phyloP scores from a whole-genome alignment of 306 rosid species.

The Quillaja saponaria region DNA sequence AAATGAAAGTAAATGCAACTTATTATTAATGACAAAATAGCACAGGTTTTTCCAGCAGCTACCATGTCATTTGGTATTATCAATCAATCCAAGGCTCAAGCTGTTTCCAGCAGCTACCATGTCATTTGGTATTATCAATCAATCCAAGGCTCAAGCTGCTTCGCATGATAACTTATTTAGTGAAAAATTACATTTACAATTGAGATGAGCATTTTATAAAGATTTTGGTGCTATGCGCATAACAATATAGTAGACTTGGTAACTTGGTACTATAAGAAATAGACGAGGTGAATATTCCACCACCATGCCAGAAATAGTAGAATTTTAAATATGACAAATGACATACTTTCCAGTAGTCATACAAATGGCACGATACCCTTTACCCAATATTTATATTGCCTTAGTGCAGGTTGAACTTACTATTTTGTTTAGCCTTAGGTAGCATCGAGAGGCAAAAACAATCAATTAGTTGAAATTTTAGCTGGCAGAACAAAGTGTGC shows the following conservation, averaged over 20 bases:
- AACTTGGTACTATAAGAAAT: no score
- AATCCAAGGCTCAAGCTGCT: constrained; percentile 12
- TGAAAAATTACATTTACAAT: constrained; percentile 5
- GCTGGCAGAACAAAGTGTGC: not conserved
- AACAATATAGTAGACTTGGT: not conserved
- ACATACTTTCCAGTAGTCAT: not conserved
- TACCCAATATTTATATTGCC: not conserved
- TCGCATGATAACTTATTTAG: constrained; percentile 4
- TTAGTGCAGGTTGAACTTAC: constrained; percentile 4
- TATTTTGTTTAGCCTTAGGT: not conserved
- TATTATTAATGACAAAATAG: no score
- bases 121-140: constrained; percentile 14
- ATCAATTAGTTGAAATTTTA: constrained; percentile 10
- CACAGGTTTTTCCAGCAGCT: not conserved
- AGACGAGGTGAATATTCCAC: not conserved
- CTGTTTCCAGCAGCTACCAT: constrained; percentile 4
- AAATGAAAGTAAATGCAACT: no score
- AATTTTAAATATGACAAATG: not conserved
- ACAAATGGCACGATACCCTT: not conserved
- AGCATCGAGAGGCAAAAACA: not conserved
- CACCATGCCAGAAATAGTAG: constrained; percentile 5
- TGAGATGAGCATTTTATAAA: constrained; percentile 5
- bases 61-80: constrained; percentile 15
- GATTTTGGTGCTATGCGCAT: constrained; percentile 5
- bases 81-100: not conserved